Conservation (phyloP, 768 basidiomycete genomes). For the Phylloporus sp. region DNA sequence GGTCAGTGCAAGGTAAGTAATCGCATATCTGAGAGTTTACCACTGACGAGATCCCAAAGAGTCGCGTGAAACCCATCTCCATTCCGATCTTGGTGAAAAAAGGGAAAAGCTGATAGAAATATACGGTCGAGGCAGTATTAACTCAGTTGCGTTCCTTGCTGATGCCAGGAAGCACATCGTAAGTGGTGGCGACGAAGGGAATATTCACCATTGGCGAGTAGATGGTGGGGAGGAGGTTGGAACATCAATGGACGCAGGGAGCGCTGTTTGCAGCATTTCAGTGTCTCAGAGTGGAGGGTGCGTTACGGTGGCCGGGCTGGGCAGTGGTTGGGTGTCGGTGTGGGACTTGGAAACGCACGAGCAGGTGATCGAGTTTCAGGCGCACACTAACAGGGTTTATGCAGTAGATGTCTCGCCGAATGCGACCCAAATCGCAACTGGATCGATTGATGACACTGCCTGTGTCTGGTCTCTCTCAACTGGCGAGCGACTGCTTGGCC, state of each 20-base stretch:
- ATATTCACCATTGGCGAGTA: conserved; percentile 1
- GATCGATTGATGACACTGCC: neutral
- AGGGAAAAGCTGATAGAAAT: neutral
- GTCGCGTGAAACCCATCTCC: neutral
- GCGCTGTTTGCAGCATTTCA: too few relatives aligned
- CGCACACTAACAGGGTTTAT: neutral
- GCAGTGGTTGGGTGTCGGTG: neutral
- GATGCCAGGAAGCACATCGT: neutral
- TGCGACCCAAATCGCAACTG: neutral
- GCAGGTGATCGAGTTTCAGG: neutral
- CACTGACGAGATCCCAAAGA: neutral
- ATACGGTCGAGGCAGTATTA: neutral
- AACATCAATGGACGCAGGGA: neutral
- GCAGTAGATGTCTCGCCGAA: neutral
- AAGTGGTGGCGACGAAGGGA: neutral
- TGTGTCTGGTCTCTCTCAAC: neutral
- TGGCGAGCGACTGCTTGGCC: neutral
- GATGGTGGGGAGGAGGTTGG: neutral
- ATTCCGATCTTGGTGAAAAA: neutral
- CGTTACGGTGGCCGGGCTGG: conserved; percentile 4
- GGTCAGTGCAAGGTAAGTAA: neutral
- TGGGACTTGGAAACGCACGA: conserved; percentile 3
- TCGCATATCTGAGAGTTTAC: neutral
- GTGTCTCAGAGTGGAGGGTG: conserved; percentile 7
- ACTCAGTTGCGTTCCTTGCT: neutral